Evolutionary conservation across 176 grass and related monocot genomes (phyloP).

Genomic region (Miscanthus lutarioriparius): DNA sequence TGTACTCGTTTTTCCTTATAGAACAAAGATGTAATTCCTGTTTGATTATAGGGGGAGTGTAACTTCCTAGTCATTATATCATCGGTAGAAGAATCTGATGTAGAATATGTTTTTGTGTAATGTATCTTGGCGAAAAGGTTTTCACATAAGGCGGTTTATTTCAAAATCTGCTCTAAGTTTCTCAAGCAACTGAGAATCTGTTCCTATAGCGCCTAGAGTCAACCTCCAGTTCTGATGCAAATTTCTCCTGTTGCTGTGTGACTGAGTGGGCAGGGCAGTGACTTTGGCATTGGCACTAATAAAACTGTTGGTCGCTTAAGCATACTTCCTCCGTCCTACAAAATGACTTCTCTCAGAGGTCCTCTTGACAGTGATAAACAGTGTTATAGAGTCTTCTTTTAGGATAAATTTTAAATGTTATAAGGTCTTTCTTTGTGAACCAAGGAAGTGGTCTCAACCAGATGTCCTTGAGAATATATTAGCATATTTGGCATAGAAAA

Average conservation of each 20-base stretch:
- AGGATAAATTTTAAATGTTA: too few relatives aligned
- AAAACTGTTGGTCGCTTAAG: too few relatives aligned
- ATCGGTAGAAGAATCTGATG: conserved; percentile 40
- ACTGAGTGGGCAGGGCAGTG: too few relatives aligned
- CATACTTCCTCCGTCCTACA: too few relatives aligned
- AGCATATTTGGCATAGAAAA: neutral
- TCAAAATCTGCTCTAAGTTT: neutral
- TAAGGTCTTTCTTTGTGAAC: too few relatives aligned
- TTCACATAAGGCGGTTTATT: neutral
- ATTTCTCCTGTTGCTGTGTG: neutral
- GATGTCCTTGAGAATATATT: too few relatives aligned
- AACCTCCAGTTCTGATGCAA: neutral
- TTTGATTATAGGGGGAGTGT: conserved; percentile 38
- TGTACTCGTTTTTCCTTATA: neutral
- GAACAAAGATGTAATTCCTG: conserved; percentile 29
- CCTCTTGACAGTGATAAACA: neutral
- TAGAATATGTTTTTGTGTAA: conserved; percentile 28
- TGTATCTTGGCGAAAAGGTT: neutral
- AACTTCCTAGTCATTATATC: conserved; percentile 1
- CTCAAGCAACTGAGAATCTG: neutral
- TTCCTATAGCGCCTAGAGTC: neutral
- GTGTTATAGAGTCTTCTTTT: too few relatives aligned
- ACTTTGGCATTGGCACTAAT: neutral
- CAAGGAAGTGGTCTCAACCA: too few relatives aligned
- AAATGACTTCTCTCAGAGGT: neutral